These are phyloP conservation scores for Zymoseptoria crescenta DNA, from an alignment of 2,329 filamentous ascomycete genomes.

Conservation along the genomic window DNA sequence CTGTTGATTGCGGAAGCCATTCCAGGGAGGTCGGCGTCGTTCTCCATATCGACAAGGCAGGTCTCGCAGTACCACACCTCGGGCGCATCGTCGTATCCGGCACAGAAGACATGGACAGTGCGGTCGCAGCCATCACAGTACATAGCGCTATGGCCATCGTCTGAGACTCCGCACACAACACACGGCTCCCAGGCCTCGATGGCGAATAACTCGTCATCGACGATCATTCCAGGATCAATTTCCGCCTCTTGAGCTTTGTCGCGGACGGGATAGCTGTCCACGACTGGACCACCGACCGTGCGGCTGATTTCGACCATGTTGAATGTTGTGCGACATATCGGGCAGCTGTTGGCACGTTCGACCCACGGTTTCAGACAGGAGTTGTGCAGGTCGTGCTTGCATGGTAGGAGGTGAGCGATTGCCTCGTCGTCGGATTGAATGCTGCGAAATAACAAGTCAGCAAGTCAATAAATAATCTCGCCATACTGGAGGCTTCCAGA, in stretches of 20 bases:
- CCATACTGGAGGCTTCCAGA: slow-evolving; percentile 27
- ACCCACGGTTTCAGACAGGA: slow-evolving; percentile 90
- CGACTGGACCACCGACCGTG: slow-evolving; percentile 56
- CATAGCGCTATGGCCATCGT: slow-evolving; percentile 76
- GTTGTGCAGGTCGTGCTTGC: slow-evolving; percentile 88
- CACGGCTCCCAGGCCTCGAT: slow-evolving; percentile 60
- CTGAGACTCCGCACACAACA: slow-evolving; percentile 71
- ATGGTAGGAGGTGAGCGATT: slow-evolving; percentile 61
- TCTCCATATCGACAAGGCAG: slow-evolving; percentile 45
- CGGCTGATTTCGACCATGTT: slow-evolving; percentile 81
- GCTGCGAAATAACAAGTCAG: slow-evolving; percentile 22
- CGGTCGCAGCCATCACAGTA: slow-evolving; percentile 88
- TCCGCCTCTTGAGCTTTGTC: slow-evolving; percentile 87
- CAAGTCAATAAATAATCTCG: slow-evolving; percentile 5
- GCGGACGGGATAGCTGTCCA: slow-evolving; percentile 59
- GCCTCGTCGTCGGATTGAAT: slow-evolving; percentile 40
- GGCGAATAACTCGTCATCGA: slow-evolving; percentile 56
- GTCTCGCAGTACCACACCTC: slow-evolving; percentile 78
- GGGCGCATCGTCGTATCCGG: slow-evolving; percentile 60
- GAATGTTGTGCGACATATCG: slow-evolving; percentile 88
- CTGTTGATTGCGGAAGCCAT: slow-evolving; percentile 20
- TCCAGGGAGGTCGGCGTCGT: slow-evolving; percentile 21
- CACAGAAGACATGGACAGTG: slow-evolving; percentile 84
- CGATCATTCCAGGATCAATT: slow-evolving; percentile 71
- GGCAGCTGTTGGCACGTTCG: slow-evolving; percentile 93